These are phyloP conservation scores for Hemisphaericaspora lyxosophila DNA, from an alignment of 1,139 yeast genomes.

Conservation along the genomic window DNA sequence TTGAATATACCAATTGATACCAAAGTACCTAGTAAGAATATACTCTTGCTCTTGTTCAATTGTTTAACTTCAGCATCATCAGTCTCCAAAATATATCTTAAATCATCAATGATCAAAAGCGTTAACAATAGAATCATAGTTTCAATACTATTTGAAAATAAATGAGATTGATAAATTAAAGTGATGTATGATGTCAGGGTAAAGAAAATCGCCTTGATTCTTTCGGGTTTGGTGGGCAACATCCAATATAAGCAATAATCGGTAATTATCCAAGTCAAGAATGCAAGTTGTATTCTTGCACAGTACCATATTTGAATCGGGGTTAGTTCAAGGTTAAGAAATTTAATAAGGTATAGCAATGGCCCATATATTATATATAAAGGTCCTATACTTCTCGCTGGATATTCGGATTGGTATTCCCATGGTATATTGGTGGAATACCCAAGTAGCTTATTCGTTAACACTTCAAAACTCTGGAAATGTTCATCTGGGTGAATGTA, in stretches of 20 bases:
- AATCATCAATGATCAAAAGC: slow-evolving; percentile 50
- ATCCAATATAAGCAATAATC: slow-evolving; percentile 53
- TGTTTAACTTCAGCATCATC: slow-evolving; percentile 11
- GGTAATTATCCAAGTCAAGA: slow-evolving; percentile 57
- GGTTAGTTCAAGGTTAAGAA: slow-evolving; percentile 22
- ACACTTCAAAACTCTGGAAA: slow-evolving; percentile 80
- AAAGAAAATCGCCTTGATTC: slow-evolving; percentile 63
- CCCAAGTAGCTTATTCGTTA: slow-evolving; percentile 51
- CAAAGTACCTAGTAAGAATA: slow-evolving; percentile 20
- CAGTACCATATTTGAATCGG: slow-evolving; percentile 57
- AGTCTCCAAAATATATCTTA: slow-evolving; percentile 31
- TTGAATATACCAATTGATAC: slow-evolving; percentile 75
- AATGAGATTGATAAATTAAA: slow-evolving; percentile 78
- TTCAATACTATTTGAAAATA: slow-evolving; percentile 86
- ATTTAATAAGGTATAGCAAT: slow-evolving; percentile 36
- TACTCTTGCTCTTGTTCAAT: slow-evolving; percentile 12
- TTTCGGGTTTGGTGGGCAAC: slow-evolving; percentile 59
- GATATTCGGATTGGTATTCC: slow-evolving; percentile 66
- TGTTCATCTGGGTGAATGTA: slow-evolving; percentile 98
- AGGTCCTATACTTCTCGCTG: slow-evolving; percentile 76
- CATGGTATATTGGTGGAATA: slow-evolving; percentile 67
- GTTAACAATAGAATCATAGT: slow-evolving; percentile 63
- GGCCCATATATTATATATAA: slow-evolving; percentile 73
- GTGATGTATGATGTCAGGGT: slow-evolving; percentile 78
- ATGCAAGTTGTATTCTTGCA: slow-evolving; percentile 56